Base-by-base conservation (phyloP, 2,329 filamentous ascomycete genomes). In the Daldinia sp. region DNA sequence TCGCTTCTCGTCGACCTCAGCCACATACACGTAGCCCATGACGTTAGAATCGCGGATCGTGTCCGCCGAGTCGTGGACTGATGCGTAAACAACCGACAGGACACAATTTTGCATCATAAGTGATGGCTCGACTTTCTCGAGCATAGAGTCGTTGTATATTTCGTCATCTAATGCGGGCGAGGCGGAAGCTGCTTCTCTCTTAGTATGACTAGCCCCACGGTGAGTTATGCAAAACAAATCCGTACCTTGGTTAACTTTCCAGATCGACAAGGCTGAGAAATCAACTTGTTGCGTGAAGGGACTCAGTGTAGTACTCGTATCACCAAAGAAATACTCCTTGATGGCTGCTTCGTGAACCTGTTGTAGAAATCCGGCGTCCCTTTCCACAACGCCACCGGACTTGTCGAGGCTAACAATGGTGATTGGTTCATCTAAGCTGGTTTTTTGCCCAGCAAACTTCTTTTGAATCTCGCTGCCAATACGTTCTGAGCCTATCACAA, bases 281-380 rank as follows among this genome's bases (percentile, higher is more conserved):
- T 93, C 89, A 3, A 96, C 87, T 61, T 91, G 90, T 72, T 96
- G 92, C 5, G 93, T 96, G 71, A 94, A 91, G 0, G 95, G 95
- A 45, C 91, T 95, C 1, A 99, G 81, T 0, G 92, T 90, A 60
- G 90, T 86, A 64, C 87, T 88, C 1, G 85, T 78, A 66, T 91
- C 90, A 8, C 95, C 95, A 74, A 97, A 99, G 80, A 99, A 99
- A 77, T 99, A 99, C 70, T 94, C 90, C 68, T 91, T 90, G 53
- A 97, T 93, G 51, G 91, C 86, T 0, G 90, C 86, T 72, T 96
- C 91, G 43, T 91, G 86, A 4, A 87, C 79, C 13, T 87, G 83
- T 71, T 92, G 90, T 82, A 94, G 87, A 75, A 92, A 96, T 0
- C 79, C 75, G 34, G 89, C 86, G 66, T 93, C 90, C 48, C 92